Conservation (phyloP, 2,329 filamentous ascomycete genomes). For the Fusarium tanahbumbuense region DNA sequence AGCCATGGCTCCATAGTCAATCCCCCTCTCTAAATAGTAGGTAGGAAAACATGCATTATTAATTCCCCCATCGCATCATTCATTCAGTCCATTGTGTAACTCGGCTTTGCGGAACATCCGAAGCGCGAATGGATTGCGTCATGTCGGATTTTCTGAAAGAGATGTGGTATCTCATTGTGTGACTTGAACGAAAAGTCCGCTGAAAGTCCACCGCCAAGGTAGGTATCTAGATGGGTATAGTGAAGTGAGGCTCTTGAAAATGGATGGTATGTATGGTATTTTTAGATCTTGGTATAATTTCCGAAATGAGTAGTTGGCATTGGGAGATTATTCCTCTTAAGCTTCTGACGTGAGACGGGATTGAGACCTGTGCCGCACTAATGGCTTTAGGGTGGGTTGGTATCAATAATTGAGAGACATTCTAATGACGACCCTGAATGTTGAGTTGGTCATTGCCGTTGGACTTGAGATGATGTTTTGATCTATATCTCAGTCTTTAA, state of each 20-base stretch:
- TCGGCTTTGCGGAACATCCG: constrained; percentile 16
- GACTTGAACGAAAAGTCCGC: background rate
- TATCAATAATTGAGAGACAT: background rate
- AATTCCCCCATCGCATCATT: background rate
- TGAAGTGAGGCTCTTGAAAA: constrained; percentile 5
- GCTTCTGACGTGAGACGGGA: constrained; percentile 28
- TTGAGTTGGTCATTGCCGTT: too few species aligned
- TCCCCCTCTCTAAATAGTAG: background rate
- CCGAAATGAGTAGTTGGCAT: constrained; percentile 4
- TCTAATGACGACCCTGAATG: background rate
- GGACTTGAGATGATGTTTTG: too few species aligned
- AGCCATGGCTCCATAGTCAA: background rate
- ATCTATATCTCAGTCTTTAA: background rate
- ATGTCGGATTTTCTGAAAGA: background rate
- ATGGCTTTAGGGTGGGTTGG: background rate
- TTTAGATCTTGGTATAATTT: background rate
- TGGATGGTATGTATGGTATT: background rate
- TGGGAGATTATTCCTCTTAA: constrained; percentile 2
- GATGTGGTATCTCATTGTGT: background rate
- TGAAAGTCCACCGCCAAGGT: too few species aligned
- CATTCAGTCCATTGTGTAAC: background rate
- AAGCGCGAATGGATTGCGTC: constrained; percentile 24
- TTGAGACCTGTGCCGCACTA: constrained; percentile 2
- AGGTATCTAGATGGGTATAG: too few species aligned
- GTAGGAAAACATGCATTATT: constrained; percentile 2